phyloP scores from a whole-genome alignment of 106 monocot genomes.

The Narthecium ossifragum region DNA sequence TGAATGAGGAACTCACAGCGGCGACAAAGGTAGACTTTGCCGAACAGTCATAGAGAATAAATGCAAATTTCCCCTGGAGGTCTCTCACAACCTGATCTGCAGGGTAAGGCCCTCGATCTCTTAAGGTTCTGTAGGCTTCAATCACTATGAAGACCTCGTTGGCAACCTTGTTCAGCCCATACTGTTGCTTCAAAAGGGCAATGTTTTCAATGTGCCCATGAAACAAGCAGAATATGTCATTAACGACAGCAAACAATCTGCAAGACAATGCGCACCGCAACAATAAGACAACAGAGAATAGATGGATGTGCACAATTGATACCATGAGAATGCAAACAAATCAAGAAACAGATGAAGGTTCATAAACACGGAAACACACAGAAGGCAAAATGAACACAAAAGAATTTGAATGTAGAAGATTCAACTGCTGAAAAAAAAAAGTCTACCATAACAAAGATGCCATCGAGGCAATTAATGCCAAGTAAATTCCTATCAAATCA shows the following conservation, averaged over 20 bases:
- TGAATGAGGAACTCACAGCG: conserved; percentile 22
- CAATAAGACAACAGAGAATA: too few species aligned
- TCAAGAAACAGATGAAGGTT: too few species aligned
- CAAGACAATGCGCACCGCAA: too few species aligned
- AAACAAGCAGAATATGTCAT: conserved; percentile 48
- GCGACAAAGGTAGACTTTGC: conserved; percentile 31
- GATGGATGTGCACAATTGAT: too few species aligned
- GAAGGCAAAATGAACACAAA: too few species aligned
- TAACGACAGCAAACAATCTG: conserved; percentile 35
- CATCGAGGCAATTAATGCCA: too few species aligned
- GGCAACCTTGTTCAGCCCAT: conserved; percentile 31
- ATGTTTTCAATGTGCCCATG: conserved; percentile 45
- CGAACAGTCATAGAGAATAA: conserved; percentile 33
- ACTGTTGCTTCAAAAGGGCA: conserved; percentile 32
- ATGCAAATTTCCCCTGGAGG: conserved; percentile 36
- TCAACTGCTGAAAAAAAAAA: too few species aligned
- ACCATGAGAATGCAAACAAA: too few species aligned
- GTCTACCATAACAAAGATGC: too few species aligned
- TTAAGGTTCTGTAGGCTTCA: conserved; percentile 40
- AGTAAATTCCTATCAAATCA: too few species aligned
- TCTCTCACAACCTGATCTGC: conserved; percentile 44
- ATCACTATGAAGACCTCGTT: conserved; percentile 44
- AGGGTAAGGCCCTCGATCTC: conserved; percentile 39
- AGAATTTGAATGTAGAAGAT: too few species aligned
- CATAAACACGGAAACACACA: too few species aligned